Percentiles rank a stretch among this genome's conserved stretches.
phyloP scores from a whole-genome alignment of 768 basidiomycete genomes.

The Suillus sp. region DNA sequence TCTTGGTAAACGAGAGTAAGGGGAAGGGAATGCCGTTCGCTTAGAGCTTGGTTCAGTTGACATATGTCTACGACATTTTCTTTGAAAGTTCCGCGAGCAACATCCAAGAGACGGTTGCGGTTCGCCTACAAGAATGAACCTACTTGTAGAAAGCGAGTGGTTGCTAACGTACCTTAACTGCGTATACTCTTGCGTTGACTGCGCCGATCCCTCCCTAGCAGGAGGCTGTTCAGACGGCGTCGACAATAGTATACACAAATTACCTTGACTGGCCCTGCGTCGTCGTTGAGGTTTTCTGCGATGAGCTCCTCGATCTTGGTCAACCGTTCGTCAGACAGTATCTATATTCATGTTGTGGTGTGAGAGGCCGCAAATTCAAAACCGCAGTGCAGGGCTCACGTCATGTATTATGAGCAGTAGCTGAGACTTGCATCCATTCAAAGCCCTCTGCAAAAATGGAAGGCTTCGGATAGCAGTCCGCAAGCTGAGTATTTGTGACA shows the following conservation, averaged over 20 bases:
- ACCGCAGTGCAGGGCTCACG: conserved; percentile 38
- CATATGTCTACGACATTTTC: conserved; percentile 92
- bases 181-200: conserved; percentile 84
- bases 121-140: conserved; percentile 52
- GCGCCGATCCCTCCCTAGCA: conserved; percentile 68
- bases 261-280: conserved; percentile 62
- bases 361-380: not conserved
- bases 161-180: conserved; percentile 59
- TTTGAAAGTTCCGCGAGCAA: conserved; percentile 92
- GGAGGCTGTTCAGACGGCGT: conserved; percentile 4
- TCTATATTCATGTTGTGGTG: conserved; percentile 38
- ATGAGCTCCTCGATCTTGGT: conserved; percentile 62
- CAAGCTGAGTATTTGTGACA: conserved; percentile 79
- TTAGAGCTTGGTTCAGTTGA: conserved; percentile 58
- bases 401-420: conserved; percentile 64
- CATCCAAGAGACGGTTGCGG: conserved; percentile 82
- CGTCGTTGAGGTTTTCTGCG: conserved; percentile 71
- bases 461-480: conserved; percentile 71
- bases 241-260: not conserved
- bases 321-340: conserved; percentile 76
- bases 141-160: not conserved
- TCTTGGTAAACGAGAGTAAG: conserved; percentile 72
- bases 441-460: conserved; percentile 61
- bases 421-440: conserved; percentile 57
- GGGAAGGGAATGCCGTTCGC: conserved; percentile 65